Base-by-base conservation (phyloP, 495 filamentous ascomycete species). In the Aspergillus cavernicola region DNA sequence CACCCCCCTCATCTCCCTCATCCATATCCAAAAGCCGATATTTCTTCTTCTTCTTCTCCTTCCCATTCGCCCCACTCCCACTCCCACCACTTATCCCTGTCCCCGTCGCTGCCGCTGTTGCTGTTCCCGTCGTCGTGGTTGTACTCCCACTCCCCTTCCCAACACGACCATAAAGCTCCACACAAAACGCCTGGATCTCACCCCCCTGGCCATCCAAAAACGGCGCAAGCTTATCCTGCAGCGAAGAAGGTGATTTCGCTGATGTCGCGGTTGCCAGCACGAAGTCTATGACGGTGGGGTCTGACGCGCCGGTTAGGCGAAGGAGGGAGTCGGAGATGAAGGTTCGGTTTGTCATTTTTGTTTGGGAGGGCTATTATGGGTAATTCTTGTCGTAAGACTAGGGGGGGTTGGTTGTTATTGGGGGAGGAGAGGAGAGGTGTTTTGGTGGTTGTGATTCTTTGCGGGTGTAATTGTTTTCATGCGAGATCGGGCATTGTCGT, bases 11-110 rank as follows among this genome's bases (percentile, higher is more conserved):
- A 32, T 51, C 58, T 6, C 86, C 86, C 24, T 89, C 88, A 40
- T 86, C 87, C 90, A 95, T 95, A 10, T 90, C 85, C 33, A 95
- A 74, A 19, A 95, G 77, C 9, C 84, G 80, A 66, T 95, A 95
- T 60, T 83, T 86, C 69, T 90, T 93, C 61, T 70, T 78, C 40
- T 50, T 23, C 12, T 9, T 28, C 13, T 19, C 33, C 23, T 63
- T 35, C 24, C 41, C 22, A 59, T 50, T 53, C 16, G 36, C 50
- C 4, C 54, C 59, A 50, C 61, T 59, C 28, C 29, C 44, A 28
- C 66, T 31, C 26, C 4, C 50, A 31, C 20, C 19, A 42, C n/a
- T n/a, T n/a, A n/a, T n/a, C n/a, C n/a, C n/a, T n/a, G 13, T 20
- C 24, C 28, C 8, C 13, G 24, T 53, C 58, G 12, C 49, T 49